Percentiles rank a stretch among this genome's conserved stretches.
These are phyloP conservation scores for Phytophthora rubi DNA, from an alignment of 352 stramenopile genomes.

Conservation along the genomic window DNA sequence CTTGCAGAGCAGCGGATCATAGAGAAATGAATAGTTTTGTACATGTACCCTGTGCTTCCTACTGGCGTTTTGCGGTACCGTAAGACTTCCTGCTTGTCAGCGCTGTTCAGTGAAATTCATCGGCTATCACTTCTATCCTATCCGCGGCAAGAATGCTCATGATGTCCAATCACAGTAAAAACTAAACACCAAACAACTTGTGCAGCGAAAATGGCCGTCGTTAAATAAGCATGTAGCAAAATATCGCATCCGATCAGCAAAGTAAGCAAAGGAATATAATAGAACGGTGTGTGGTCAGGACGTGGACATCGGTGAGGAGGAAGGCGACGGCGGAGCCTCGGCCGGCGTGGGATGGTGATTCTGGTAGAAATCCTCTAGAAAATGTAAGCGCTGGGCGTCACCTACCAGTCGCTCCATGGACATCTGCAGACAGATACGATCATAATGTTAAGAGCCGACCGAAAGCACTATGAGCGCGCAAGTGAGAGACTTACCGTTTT, in stretches of 20 bases:
- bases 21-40: conserved; percentile 18
- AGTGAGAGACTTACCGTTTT: conserved; percentile 53
- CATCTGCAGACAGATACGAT: conserved; percentile 49
- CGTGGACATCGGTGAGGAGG: conserved; percentile 36
- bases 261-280: conserved; percentile 42
- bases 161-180: no score
- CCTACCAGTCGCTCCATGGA: conserved; percentile 82
- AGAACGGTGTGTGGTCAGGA: conserved; percentile 39
- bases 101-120: no score
- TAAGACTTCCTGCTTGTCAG: no score
- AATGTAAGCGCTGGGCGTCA: conserved; percentile 76
- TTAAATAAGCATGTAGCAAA: conserved; percentile 53
- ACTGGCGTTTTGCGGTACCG: no score
- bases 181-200: conserved; percentile 15
- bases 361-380: conserved; percentile 70
- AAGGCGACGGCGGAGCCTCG: conserved; percentile 23
- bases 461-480: background rate
- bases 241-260: conserved; percentile 36
- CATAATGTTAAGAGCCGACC: conserved; percentile 12
- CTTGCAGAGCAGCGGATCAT: background rate
- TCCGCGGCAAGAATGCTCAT: no score
- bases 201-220: conserved; percentile 18
- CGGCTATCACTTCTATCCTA: no score
- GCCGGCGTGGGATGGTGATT: conserved; percentile 26
- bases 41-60: background rate